phyloP scores from a whole-genome alignment of 257 asterid genomes.

The Penstemon davidsonii region DNA sequence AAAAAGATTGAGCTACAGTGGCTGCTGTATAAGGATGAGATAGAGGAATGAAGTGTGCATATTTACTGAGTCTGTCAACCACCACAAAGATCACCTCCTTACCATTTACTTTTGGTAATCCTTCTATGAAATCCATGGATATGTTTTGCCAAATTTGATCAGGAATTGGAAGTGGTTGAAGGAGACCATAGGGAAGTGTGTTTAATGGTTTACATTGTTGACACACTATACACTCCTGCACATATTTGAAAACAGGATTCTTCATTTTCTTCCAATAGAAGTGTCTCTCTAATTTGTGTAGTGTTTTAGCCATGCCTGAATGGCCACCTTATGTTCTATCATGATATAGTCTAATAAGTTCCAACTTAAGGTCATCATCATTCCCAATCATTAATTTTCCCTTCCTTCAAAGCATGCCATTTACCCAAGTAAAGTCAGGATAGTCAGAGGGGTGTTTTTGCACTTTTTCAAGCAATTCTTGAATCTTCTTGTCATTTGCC shows the following conservation, averaged over 20 bases:
- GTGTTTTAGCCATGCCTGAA: not conserved
- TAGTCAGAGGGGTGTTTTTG: too few species aligned
- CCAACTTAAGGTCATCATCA: fast-evolving
- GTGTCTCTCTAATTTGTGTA: not conserved
- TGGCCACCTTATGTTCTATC: not conserved
- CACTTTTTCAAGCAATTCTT: too few species aligned
- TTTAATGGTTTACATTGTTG: not conserved
- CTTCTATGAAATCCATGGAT: constrained; percentile 9
- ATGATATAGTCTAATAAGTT: not conserved
- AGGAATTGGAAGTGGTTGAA: not conserved
- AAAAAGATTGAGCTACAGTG: not conserved
- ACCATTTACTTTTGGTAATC: not conserved
- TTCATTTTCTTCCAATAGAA: not conserved
- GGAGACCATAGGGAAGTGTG: not conserved
- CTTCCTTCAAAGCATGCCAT: not conserved
- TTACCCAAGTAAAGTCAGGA: not conserved
- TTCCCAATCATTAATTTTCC: not conserved
- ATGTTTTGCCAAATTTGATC: not conserved
- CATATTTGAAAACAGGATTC: not conserved
- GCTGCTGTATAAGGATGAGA: not conserved
- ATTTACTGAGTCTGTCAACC: not conserved
- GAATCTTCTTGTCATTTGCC: too few species aligned
- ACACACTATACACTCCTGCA: not conserved
- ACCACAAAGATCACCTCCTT: not conserved
- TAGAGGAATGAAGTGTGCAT: not conserved